Conservation (phyloP, 2,329 filamentous ascomycete genomes). For the Colletotrichum sublineola region DNA sequence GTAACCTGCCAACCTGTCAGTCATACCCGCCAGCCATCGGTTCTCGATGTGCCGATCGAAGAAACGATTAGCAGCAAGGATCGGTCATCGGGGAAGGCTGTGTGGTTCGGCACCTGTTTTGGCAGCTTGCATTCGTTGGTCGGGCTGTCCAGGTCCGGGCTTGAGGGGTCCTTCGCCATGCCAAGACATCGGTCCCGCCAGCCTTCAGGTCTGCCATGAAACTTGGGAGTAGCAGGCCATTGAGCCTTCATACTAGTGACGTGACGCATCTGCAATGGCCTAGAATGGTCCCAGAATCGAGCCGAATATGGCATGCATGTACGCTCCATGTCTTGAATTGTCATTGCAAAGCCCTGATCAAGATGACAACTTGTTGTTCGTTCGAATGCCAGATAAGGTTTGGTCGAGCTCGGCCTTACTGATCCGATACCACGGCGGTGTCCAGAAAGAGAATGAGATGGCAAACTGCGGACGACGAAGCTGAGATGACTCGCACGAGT, state of each 20-base stretch:
- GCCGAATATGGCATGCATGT: neutral
- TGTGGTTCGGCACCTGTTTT: constrained; percentile 37
- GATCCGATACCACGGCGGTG: constrained; percentile 11
- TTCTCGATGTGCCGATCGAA: constrained; percentile 35
- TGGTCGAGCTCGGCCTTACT: constrained; percentile 8
- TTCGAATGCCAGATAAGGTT: neutral
- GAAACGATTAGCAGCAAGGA: constrained; percentile 38
- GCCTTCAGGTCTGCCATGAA: neutral
- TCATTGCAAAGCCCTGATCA: neutral
- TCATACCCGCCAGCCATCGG: constrained; percentile 11
- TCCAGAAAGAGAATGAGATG: constrained; percentile 20
- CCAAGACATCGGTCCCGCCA: constrained; percentile 29
- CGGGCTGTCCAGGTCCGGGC: constrained; percentile 31
- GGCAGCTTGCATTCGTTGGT: constrained; percentile 20
- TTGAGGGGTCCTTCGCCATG: constrained; percentile 13
- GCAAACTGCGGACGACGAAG: neutral
- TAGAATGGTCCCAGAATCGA: neutral
- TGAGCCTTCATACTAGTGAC: neutral
- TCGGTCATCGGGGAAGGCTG: constrained; percentile 22
- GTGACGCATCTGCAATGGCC: neutral
- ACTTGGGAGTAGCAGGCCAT: neutral
- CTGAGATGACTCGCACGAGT: neutral
- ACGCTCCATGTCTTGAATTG: neutral
- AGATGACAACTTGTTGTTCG: neutral
- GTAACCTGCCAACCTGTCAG: constrained; percentile 8